Conservation (phyloP, 805 yeast genomes). For the Kurtzmaniella fragi region DNA sequence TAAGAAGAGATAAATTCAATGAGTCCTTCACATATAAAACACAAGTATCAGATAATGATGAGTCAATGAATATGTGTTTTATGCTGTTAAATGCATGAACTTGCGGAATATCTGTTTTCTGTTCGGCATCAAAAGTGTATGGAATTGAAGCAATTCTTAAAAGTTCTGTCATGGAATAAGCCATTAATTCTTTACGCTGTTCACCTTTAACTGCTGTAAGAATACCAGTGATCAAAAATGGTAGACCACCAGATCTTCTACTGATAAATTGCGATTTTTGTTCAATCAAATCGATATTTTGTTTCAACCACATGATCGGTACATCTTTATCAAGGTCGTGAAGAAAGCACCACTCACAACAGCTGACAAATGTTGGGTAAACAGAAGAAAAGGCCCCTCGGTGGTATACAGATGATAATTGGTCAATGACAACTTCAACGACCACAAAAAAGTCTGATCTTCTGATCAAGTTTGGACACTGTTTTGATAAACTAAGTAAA, state of each 20-base stretch:
- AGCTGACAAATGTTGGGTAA: constrained; percentile 69
- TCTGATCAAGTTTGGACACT: constrained; percentile 11
- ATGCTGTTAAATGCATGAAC: constrained; percentile 92
- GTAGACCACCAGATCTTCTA: constrained; percentile 90
- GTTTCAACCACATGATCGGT: constrained; percentile 55
- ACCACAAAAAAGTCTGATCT: constrained; percentile 22
- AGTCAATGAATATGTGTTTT: constrained; percentile 66
- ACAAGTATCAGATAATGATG: constrained; percentile 53
- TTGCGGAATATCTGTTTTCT: constrained; percentile 74
- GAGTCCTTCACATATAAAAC: constrained; percentile 51
- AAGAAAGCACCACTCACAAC: constrained; percentile 53
- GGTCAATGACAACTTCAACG: constrained; percentile 58
- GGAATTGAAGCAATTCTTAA: constrained; percentile 51
- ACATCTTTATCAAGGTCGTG: constrained; percentile 16
- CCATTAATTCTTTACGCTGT: constrained; percentile 26
- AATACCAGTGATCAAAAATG: constrained; percentile 70
- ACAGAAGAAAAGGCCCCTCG: constrained; percentile 91
- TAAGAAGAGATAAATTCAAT: constrained; percentile 52
- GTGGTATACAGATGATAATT: constrained; percentile 72
- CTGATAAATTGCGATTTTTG: constrained; percentile 67
- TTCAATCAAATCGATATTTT: constrained; percentile 49
- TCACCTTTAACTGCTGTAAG: constrained; percentile 43
- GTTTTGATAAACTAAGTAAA: constrained; percentile 26
- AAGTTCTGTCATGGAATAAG: constrained; percentile 47
- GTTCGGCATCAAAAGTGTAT: constrained; percentile 39